Evolutionary conservation across 495 filamentous ascomycete species (phyloP).

Genomic region (Neurospora sp.): DNA sequence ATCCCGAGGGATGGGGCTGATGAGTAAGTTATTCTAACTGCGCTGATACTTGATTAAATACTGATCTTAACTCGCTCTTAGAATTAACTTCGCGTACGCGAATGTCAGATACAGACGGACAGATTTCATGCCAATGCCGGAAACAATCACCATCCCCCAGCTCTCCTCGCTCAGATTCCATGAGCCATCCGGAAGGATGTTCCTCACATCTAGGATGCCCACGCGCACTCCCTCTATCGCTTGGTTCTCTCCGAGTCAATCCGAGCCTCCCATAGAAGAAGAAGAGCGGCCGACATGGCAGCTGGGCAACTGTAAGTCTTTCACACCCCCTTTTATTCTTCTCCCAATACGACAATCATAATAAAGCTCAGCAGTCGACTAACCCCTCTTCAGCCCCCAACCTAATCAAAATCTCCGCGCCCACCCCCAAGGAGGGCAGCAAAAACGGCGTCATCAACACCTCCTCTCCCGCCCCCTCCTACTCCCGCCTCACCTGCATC

Average conservation of each 20-base stretch:
- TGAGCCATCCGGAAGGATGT: slow-evolving; percentile 13
- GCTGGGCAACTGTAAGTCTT: slow-evolving; percentile 3
- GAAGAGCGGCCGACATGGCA: slow-evolving; percentile 7
- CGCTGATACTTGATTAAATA: not conserved
- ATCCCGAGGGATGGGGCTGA: slow-evolving; percentile 17
- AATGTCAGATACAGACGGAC: not conserved
- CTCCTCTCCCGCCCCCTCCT: slow-evolving; percentile 10
- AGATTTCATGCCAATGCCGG: slow-evolving; percentile 1
- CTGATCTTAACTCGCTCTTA: not conserved
- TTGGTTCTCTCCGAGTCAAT: slow-evolving; percentile 5
- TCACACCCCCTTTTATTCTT: not conserved
- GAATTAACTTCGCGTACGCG: slow-evolving; percentile 9
- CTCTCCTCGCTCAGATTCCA: slow-evolving; percentile 23
- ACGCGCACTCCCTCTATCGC: slow-evolving; percentile 1
- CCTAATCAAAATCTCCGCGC: not conserved
- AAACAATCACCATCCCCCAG: slow-evolving; percentile 1
- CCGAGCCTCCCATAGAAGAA: not conserved
- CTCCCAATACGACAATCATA: not conserved
- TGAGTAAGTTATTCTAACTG: slow-evolving; percentile 6
- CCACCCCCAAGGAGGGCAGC: not conserved
- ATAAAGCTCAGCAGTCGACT: not conserved
- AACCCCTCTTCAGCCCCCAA: not conserved
- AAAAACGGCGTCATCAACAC: slow-evolving; percentile 2
- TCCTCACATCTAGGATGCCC: slow-evolving; percentile 15
- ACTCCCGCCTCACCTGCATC: slow-evolving; percentile 15